Base-by-base conservation (phyloP, 2,329 filamentous ascomycete species). In the Aspergillus sp. region DNA sequence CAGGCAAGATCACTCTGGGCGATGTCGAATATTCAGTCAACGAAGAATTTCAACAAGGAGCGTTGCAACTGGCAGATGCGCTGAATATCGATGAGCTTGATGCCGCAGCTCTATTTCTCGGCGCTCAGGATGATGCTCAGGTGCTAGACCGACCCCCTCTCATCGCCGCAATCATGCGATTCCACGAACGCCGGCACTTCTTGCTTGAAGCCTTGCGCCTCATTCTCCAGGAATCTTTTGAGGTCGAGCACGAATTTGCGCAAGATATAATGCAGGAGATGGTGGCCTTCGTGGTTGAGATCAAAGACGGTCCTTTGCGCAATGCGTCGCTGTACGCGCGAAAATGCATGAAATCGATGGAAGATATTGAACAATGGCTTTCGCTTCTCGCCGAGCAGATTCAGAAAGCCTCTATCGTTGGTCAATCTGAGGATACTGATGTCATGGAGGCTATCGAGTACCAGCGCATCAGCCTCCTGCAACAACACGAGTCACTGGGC, bases 11-110 rank as follows among this genome's bases (percentile, higher is more conserved):
- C 60, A 83, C 77, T 32, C 74, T 96, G 53, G 82, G 83, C 61
- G 87, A 85, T 56, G 81, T 83, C 32, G 84, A 92, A 64, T 97
- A 90, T 71, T 77, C 81, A 19, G 78, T 99, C 75, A 96, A 95
- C 72, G 82, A 89, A 51, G 86, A 90, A 56, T 97, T 99, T 72
- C 85, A 93, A 66, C 87, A 96, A 70, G 85, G 87, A 60, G 83
- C 86, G 20, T 79, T 95, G 30, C 83, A 90, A 62, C 79, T 99
- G 35, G 89, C 93, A 50, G 92, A 97, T 70, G 89, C 90, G 61
- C 79, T 96, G 56, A 86, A 96, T 64, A 79, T 99, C 48, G 92
- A 99, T 73, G 95, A 99, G 72, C 69, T 95, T 52, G 84, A 94
- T 62, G 88, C 93, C 16, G 89, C 90, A 9, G 81, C 82, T 60